Evolutionary conservation across 768 basidiomycete species (phyloP).

Genomic region (Termitomyces sp.): DNA sequence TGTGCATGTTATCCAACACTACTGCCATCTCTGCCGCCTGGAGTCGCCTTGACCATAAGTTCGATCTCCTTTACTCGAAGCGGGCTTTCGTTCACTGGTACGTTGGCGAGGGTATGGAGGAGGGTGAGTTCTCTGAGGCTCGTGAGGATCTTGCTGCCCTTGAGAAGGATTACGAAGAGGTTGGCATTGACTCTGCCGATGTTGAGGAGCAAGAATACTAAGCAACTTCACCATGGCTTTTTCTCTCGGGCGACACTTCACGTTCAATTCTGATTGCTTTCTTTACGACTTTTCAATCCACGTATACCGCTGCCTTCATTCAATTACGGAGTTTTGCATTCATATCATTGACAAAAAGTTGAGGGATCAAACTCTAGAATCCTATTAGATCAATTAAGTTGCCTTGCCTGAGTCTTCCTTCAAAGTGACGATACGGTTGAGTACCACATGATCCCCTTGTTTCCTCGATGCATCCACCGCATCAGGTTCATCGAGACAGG

Average conservation of each 20-base stretch:
- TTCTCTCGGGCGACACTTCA: slow-evolving; percentile 13
- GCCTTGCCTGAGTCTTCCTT: slow-evolving; percentile 91
- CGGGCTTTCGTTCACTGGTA: slow-evolving; percentile 95
- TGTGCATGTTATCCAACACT: slow-evolving; percentile 97
- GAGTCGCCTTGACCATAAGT: slow-evolving; percentile 93
- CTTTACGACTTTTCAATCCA: slow-evolving; percentile 14
- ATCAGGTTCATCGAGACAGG: slow-evolving; percentile 52
- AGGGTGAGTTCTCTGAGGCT: slow-evolving; percentile 98
- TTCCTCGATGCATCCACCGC: slow-evolving; percentile 34
- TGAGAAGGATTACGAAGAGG: slow-evolving; percentile 95
- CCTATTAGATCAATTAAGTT: slow-evolving; percentile 13
- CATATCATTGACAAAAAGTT: slow-evolving; percentile 1
- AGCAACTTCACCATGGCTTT: slow-evolving; percentile 11
- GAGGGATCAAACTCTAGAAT: not conserved
- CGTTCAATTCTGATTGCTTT: slow-evolving; percentile 17
- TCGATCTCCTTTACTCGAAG: slow-evolving; percentile 96
- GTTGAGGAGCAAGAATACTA: slow-evolving; percentile 53
- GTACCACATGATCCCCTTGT: slow-evolving; percentile 74
- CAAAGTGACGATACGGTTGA: slow-evolving; percentile 90
- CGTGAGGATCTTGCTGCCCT: slow-evolving; percentile 99
- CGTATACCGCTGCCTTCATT: slow-evolving; percentile 16
- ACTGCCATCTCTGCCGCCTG: slow-evolving; percentile 93
- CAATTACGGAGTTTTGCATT: slow-evolving; percentile 14
- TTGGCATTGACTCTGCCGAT: slow-evolving; percentile 48
- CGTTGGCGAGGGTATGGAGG: slow-evolving; percentile 99